phyloP scores from a whole-genome alignment of 202 grass and related monocot genomes.

The Saccharum hybrid region DNA sequence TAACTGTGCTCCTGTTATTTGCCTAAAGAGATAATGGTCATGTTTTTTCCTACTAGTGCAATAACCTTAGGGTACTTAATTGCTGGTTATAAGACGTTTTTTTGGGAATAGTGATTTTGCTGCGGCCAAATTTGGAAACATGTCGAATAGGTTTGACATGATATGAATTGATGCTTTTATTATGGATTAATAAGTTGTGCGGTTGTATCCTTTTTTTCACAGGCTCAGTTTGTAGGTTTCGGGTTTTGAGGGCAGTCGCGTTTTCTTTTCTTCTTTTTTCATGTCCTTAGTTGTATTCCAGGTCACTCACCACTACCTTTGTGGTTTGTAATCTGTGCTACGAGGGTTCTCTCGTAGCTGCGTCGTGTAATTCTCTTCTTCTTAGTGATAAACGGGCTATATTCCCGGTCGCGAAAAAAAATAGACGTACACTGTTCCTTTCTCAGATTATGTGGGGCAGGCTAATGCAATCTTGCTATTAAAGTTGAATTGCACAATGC shows the following conservation, averaged over 20 bases:
- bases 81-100: neutral
- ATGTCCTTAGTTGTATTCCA: no score
- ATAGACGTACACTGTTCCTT: slow-evolving; percentile 9
- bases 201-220: no score
- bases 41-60: neutral
- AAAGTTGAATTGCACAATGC: slow-evolving; percentile 1
- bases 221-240: no score
- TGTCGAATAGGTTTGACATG: slow-evolving; percentile 1
- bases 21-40: neutral
- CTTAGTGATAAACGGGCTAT: no score
- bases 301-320: no score
- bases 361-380: no score
- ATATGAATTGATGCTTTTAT: slow-evolving; percentile 16
- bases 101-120: neutral
- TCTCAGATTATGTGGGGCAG: slow-evolving; percentile 6
- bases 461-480: slow-evolving; percentile 7
- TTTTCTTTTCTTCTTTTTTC: no score
- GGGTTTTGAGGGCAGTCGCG: no score
- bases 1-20: neutral
- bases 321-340: no score
- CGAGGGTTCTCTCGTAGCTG: no score
- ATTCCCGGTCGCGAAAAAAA: no score
- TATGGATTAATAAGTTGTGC: neutral
- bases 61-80: neutral
- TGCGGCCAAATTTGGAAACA: slow-evolving; percentile 1